Conservation (phyloP, 1,139 yeast species). For the Waltiozyma solani region DNA sequence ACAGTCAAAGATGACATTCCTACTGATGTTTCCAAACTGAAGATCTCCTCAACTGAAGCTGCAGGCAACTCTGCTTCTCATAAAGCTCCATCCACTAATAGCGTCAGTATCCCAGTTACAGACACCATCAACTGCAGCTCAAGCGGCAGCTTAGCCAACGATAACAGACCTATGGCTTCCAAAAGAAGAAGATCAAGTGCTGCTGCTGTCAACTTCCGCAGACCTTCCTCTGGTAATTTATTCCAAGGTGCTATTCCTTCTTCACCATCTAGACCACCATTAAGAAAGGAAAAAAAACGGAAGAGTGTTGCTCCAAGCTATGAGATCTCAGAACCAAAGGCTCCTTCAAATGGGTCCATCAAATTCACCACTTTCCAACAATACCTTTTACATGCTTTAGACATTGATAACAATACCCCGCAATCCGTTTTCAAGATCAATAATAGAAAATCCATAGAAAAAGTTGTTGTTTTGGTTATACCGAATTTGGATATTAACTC, state of each 20-base stretch:
- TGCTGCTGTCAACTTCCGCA: neutral
- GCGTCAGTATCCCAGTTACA: neutral
- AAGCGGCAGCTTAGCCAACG: neutral
- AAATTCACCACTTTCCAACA: conserved; percentile 40
- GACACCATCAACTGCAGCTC: neutral
- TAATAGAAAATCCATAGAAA: conserved; percentile 33
- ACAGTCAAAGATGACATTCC: neutral
- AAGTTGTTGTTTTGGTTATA: conserved; percentile 50
- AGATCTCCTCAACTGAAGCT: conserved; percentile 3
- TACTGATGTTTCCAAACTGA: conserved; percentile 6
- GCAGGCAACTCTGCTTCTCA: neutral
- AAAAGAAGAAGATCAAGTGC: conserved; percentile 28
- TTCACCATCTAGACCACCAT: conserved; percentile 1
- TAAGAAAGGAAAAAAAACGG: conserved; percentile 30
- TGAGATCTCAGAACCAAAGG: neutral
- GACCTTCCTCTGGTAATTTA: no score
- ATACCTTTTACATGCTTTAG: conserved; percentile 36
- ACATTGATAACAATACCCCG: conserved; percentile 31
- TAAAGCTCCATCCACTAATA: neutral
- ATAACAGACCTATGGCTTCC: conserved; percentile 1
- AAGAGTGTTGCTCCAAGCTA: conserved; percentile 21
- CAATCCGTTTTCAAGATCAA: conserved; percentile 30
- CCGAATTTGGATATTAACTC: conserved; percentile 53
- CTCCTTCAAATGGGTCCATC: neutral
- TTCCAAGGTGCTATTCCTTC: neutral